Percentiles rank a stretch among this genome's conserved stretches.
phyloP scores from a whole-genome alignment of 2,329 filamentous ascomycete genomes.

The Alternaria angustiovoidea region DNA sequence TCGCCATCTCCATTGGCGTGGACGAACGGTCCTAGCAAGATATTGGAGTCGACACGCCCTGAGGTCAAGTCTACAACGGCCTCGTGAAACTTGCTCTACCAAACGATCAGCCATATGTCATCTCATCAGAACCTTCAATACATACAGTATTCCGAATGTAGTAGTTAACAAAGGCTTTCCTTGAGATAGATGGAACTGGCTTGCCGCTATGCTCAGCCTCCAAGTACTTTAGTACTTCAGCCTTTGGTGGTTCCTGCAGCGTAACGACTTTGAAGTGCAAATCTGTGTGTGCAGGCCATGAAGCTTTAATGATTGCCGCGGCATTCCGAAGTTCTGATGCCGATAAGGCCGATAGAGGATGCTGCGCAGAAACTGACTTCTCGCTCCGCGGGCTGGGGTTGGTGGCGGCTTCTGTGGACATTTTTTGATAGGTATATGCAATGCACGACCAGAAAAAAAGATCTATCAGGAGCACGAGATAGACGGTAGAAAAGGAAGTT shows the following conservation, averaged over 20 bases:
- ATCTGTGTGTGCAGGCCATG: slow-evolving; percentile 64
- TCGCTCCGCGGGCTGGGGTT: slow-evolving; percentile 26
- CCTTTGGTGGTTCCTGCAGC: slow-evolving; percentile 70
- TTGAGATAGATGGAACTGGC: slow-evolving; percentile 60
- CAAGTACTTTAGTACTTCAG: slow-evolving; percentile 65
- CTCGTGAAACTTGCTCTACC: slow-evolving; percentile 69
- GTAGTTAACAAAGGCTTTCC: slow-evolving; percentile 66
- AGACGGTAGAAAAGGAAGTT: background rate
- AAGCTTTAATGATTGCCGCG: slow-evolving; percentile 58
- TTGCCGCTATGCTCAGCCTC: slow-evolving; percentile 67
- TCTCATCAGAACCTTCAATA: background rate
- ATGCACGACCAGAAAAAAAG: background rate
- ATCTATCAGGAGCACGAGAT: background rate
- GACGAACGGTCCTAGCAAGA: slow-evolving; percentile 64
- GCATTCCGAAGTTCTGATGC: slow-evolving; percentile 40
- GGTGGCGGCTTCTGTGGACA: slow-evolving; percentile 44
- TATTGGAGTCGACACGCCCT: slow-evolving; percentile 63
- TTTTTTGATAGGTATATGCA: slow-evolving; percentile 13
- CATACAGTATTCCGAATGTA: slow-evolving; percentile 67
- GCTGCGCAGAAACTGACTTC: slow-evolving; percentile 55
- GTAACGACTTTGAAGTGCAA: slow-evolving; percentile 74
- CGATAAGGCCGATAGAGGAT: slow-evolving; percentile 57
- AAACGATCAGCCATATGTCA: slow-evolving; percentile 7
- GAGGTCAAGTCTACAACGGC: slow-evolving; percentile 64
- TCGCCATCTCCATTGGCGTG: slow-evolving; percentile 67